Evolutionary conservation across 306 rosid genomes (phyloP), one percentile per base, ranked within the genome.

Genomic region (Quercus dentata): DNA sequence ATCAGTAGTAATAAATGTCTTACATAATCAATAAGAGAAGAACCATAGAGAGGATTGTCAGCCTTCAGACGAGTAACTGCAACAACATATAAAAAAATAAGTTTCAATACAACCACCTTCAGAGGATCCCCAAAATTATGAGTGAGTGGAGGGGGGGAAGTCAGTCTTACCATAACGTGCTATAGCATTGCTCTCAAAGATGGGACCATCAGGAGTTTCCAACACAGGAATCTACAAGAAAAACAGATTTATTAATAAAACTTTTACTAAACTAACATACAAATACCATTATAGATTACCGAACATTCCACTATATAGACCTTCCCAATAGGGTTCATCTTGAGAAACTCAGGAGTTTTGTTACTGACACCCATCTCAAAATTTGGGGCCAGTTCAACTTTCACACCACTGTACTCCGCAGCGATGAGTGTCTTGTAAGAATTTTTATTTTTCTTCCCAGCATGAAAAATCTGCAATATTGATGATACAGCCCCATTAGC

Each of bases 291-390:
- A 35, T 31, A 18, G 7, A 44, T 27, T 10, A 14, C 13, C 15
- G 58, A 55, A 38, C 2, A 68, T 1, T 44, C 2, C 8, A 10
- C 38, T 1, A 61, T 33, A 62, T 35, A 25, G 30, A 89, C 98
- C 98, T 94, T 94, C 71, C 97, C 97, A 38, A 94, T 78, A 41
- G 98, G 97, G 58, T 94, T 91, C 90, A 91, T 83, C 85, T 91
- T 94, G 85, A 94, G 81, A 72, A 89, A 94, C 27, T 90, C 86
- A 14, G 97, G 91, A 54, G 95, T 85, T 51, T 89, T 91, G 79
- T 90, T 93, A 6, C 91, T 51, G 62, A 93, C 97, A 3, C 97
- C 97, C 88, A 90, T 86, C 86, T 87, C 86, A 77, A 94, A 87
- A 46, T 87, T 63, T 2, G 84, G 85, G 76, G 25, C 79, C 70